Percentiles rank a stretch among this genome's conserved stretches.
phyloP scores from a whole-genome alignment of 257 asterid genomes.

The Plantago major region DNA sequence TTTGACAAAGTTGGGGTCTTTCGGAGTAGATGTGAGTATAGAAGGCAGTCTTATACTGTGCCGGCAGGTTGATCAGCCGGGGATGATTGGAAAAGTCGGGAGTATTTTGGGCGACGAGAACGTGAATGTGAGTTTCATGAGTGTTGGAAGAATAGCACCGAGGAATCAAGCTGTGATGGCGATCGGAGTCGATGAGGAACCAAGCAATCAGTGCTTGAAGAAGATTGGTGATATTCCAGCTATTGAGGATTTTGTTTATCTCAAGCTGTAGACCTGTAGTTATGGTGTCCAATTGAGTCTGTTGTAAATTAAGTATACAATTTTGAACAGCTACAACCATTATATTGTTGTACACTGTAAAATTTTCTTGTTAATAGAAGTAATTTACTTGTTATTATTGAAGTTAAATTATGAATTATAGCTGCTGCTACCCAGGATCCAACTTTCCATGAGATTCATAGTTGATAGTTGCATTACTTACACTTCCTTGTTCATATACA shows the following conservation, averaged over 20 bases:
- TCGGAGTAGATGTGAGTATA: slow-evolving; percentile 88
- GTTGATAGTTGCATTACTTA: too few species aligned
- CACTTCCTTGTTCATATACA: too few species aligned
- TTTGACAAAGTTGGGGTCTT: slow-evolving; percentile 78
- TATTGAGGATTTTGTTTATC: slow-evolving; percentile 78
- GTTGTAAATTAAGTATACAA: background rate
- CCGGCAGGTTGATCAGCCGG: slow-evolving; percentile 95
- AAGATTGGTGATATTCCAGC: slow-evolving; percentile 84
- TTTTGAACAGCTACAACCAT: too few species aligned
- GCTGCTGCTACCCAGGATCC: too few species aligned
- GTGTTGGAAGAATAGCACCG: slow-evolving; percentile 82
- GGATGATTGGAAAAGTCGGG: slow-evolving; percentile 92
- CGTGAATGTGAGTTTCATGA: slow-evolving; percentile 88
- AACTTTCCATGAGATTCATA: too few species aligned
- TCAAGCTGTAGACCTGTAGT: slow-evolving; percentile 40
- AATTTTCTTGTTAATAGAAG: too few species aligned
- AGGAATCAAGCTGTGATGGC: slow-evolving; percentile 95
- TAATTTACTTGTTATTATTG: too few species aligned
- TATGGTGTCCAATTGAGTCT: background rate
- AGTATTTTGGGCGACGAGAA: slow-evolving; percentile 78
- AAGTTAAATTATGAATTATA: too few species aligned
- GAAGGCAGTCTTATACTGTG: slow-evolving; percentile 89
- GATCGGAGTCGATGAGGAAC: slow-evolving; percentile 89
- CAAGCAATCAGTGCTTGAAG: slow-evolving; percentile 65
- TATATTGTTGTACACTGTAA: too few species aligned